Conservation (phyloP, 345 rosid genomes). For the Hypericum perforatum region DNA sequence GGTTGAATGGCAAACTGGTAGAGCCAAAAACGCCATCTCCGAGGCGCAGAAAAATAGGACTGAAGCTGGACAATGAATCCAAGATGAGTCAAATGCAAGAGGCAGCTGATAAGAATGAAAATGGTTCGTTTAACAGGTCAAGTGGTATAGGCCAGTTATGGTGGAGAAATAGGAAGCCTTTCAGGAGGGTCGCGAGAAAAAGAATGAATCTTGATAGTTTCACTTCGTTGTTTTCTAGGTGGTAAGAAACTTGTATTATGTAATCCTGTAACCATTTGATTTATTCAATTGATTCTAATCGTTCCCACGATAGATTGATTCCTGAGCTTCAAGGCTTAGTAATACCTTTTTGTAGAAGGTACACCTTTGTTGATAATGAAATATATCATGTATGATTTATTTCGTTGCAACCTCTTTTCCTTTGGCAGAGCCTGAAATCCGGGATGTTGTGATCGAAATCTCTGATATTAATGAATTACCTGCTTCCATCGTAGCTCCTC, state of each 20-base stretch:
- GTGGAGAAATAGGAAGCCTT: constrained; percentile 72
- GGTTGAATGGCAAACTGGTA: constrained; percentile 22
- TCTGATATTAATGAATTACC: no score
- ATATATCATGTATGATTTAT: no score
- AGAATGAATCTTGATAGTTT: constrained; percentile 40
- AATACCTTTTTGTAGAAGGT: neutral
- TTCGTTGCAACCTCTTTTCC: no score
- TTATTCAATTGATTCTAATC: constrained; percentile 36
- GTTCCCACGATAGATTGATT: neutral
- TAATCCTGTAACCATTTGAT: constrained; percentile 23
- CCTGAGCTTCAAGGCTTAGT: neutral
- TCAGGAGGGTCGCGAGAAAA: constrained; percentile 45
- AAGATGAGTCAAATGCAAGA: constrained; percentile 12
- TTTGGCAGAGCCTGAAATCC: no score
- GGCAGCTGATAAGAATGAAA: constrained; percentile 5
- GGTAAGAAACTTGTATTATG: constrained; percentile 11
- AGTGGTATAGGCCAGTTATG: constrained; percentile 31
- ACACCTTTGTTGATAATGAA: no score
- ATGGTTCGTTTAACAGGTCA: constrained; percentile 3
- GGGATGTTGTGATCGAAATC: no score
- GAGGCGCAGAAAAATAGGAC: constrained; percentile 19
- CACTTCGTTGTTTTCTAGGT: constrained; percentile 33
- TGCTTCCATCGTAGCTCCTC: no score
- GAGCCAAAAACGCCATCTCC: constrained; percentile 62
- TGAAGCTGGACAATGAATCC: constrained; percentile 6